Conservation (phyloP, 108 stramenopile genomes). For the Pseudonitzschia multiseries region DNA sequence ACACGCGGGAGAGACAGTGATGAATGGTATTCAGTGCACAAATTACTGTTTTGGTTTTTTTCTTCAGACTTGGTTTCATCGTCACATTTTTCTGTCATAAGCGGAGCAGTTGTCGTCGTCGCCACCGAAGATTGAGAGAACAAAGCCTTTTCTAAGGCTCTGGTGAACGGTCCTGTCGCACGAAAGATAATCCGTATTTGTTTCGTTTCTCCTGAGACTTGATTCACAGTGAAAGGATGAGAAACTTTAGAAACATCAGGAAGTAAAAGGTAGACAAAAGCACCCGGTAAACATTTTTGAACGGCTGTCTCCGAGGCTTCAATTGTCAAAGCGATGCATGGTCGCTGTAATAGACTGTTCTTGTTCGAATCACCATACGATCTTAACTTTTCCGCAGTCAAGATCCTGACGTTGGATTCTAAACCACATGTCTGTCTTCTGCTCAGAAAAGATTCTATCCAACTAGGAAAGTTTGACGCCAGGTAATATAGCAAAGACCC, state of each 20-base stretch:
- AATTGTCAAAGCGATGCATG: slow-evolving; percentile 39
- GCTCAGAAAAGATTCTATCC: slow-evolving; percentile 7
- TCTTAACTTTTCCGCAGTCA: slow-evolving; percentile 21
- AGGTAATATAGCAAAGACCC: slow-evolving; percentile 64
- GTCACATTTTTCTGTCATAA: background rate
- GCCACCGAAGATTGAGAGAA: background rate
- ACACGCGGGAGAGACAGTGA: slow-evolving; percentile 20
- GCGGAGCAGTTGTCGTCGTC: slow-evolving; percentile 2
- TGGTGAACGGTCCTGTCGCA: slow-evolving; percentile 42
- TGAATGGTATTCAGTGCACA: background rate
- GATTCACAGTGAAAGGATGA: slow-evolving; percentile 55
- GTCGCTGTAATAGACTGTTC: slow-evolving; percentile 9
- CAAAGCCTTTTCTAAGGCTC: slow-evolving; percentile 21
- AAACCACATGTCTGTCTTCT: background rate
- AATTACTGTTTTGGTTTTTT: background rate
- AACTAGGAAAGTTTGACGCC: slow-evolving; percentile 43
- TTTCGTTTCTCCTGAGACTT: slow-evolving; percentile 22
- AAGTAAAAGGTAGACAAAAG: slow-evolving; percentile 26
- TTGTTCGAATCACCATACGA: slow-evolving; percentile 17
- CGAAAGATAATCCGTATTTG: slow-evolving; percentile 50
- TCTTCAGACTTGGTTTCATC: slow-evolving; percentile 16
- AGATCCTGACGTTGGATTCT: background rate
- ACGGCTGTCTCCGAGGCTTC: slow-evolving; percentile 32
- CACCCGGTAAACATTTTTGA: slow-evolving; percentile 33
- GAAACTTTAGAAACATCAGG: slow-evolving; percentile 36